A percentile compares a stretch with the other conserved stretches of the same genome.
phyloP scores from a whole-genome alignment of 495 filamentous ascomycete genomes.

The Lasiosphaeriaceae sp. region DNA sequence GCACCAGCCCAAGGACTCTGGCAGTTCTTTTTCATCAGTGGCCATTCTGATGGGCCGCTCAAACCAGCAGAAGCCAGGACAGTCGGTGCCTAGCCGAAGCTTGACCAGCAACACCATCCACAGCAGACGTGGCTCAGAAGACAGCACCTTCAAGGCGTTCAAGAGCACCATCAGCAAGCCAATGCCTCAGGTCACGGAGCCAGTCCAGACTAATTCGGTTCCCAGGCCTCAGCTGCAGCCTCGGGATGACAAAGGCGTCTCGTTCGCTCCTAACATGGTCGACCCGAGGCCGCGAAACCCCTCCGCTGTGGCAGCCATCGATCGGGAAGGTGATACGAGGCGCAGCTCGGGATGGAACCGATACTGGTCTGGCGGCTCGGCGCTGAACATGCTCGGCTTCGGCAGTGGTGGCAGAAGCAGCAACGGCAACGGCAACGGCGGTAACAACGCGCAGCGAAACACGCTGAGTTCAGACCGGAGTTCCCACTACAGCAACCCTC shows the following conservation, averaged over 20 bases:
- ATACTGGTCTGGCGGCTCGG: constrained; percentile 57
- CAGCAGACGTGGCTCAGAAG: constrained; percentile 36
- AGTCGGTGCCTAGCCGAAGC: constrained; percentile 34
- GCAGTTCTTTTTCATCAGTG: constrained; percentile 52
- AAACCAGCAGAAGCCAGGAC: constrained; percentile 38
- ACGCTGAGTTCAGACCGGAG: constrained; percentile 43
- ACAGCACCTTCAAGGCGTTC: constrained; percentile 49
- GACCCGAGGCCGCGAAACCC: constrained; percentile 35
- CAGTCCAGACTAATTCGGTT: neutral
- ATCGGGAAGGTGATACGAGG: constrained; percentile 31
- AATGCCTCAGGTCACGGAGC: constrained; percentile 36
- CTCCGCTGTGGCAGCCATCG: constrained; percentile 11
- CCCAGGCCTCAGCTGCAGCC: constrained; percentile 20
- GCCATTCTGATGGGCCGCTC: constrained; percentile 52
- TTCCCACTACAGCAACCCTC: constrained; percentile 50
- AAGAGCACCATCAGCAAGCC: constrained; percentile 53
- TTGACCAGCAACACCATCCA: constrained; percentile 47
- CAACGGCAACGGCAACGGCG: constrained; percentile 13
- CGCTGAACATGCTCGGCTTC: constrained; percentile 49
- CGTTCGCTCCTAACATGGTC: constrained; percentile 34
- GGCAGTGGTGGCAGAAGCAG: constrained; percentile 23
- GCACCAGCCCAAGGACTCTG: constrained; percentile 43
- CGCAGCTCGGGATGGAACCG: constrained; percentile 59
- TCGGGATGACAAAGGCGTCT: constrained; percentile 37
- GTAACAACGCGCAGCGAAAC: constrained; percentile 34